Evolutionary conservation across 345 rosid genomes (phyloP).

Genomic region (Eucalyptus camaldulensis): DNA sequence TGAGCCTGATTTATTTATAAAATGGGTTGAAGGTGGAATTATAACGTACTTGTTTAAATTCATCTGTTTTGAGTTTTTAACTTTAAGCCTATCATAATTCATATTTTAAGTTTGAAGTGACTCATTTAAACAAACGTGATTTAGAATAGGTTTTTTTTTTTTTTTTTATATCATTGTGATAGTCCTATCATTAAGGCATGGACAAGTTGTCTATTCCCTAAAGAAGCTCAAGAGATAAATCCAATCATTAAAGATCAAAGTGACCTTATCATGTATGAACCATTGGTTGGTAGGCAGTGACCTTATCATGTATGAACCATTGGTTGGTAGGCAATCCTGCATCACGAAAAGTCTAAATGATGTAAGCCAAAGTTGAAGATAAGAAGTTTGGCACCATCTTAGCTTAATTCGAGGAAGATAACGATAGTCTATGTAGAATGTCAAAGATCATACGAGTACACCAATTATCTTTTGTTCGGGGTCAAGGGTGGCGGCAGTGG

Average conservation of each 20-base stretch:
- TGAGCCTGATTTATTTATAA: too few relatives aligned
- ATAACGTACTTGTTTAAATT: too few relatives aligned
- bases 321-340: background rate
- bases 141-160: background rate
- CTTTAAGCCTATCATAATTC: background rate
- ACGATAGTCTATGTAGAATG: background rate
- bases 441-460: background rate
- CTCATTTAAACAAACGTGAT: background rate
- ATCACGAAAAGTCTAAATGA: background rate
- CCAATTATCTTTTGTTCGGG: background rate
- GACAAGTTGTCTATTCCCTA: background rate
- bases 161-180: background rate
- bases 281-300: background rate
- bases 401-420: background rate
- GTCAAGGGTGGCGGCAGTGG: background rate
- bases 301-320: too few relatives aligned
- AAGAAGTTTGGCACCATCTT: background rate
- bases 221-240: background rate
- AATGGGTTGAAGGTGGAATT: background rate
- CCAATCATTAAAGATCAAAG: background rate
- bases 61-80: too few relatives aligned
- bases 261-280: too few relatives aligned
- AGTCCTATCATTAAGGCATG: background rate
- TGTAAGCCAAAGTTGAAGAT: background rate
- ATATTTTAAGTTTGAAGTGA: background rate